Percentiles rank a stretch among this genome's conserved stretches.
Conservation (phyloP, 2,329 filamentous ascomycete species). For the Trichophyton mentagrophytes region DNA sequence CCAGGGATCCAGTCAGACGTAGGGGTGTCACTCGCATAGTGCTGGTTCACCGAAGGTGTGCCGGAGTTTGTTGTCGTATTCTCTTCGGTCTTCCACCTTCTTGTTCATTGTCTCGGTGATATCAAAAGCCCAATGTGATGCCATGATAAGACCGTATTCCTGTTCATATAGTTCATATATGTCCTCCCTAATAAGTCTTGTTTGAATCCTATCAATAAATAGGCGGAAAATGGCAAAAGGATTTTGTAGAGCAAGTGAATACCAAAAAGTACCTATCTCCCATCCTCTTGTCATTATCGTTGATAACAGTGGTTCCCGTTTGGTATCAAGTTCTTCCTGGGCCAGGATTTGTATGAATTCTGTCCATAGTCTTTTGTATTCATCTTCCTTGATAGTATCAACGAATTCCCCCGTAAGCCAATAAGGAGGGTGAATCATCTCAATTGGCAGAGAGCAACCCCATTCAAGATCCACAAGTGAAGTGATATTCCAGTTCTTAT, state of each 20-base stretch:
- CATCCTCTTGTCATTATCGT: slow-evolving; percentile 8
- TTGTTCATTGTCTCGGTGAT: slow-evolving; percentile 7
- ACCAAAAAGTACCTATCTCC: slow-evolving; percentile 8
- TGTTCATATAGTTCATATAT: slow-evolving; percentile 8
- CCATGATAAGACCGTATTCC: slow-evolving; percentile 11
- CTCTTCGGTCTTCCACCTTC: slow-evolving; percentile 13
- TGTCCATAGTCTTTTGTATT: slow-evolving; percentile 10
- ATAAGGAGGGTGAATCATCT: slow-evolving; percentile 22
- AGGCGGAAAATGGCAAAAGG: slow-evolving; percentile 4
- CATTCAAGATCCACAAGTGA: slow-evolving; percentile 27
- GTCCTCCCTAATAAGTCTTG: slow-evolving; percentile 9
- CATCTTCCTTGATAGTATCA: slow-evolving; percentile 12
- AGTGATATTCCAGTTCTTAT: slow-evolving; percentile 24
- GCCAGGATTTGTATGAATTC: slow-evolving; percentile 16
- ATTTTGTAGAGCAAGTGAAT: slow-evolving; percentile 6
- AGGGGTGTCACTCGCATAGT: neutral
- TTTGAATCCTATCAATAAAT: slow-evolving; percentile 8
- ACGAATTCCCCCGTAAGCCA: slow-evolving; percentile 19
- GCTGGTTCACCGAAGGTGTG: slow-evolving; percentile 7
- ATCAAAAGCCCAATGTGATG: slow-evolving; percentile 12
- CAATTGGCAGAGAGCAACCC: slow-evolving; percentile 17
- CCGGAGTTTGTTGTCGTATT: slow-evolving; percentile 10
- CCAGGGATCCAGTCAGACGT: neutral
- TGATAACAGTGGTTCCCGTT: slow-evolving; percentile 2
- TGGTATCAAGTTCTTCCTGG: slow-evolving; percentile 12